Evolutionary conservation across 2,329 filamentous ascomycete genomes (phyloP).

Genomic region (Cladobotryum mycophilum): DNA sequence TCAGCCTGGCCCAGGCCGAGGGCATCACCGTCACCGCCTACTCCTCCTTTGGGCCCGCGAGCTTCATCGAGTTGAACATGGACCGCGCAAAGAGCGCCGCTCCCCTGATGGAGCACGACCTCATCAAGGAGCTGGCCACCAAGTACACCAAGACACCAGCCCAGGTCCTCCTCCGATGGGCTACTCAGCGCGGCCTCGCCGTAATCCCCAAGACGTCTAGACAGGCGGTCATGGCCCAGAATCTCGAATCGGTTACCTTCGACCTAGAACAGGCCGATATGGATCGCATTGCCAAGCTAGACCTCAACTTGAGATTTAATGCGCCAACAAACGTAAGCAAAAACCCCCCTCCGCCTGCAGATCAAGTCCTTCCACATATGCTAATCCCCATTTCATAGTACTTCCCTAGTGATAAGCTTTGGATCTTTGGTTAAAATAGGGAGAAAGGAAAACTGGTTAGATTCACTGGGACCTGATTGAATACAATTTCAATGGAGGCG

Average conservation of each 20-base stretch:
- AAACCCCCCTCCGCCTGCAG: neutral
- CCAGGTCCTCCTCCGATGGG: constrained; percentile 81
- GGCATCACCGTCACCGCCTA: constrained; percentile 74
- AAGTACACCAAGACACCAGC: constrained; percentile 69
- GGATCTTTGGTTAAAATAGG: constrained; percentile 47
- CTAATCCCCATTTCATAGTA: constrained; percentile 32
- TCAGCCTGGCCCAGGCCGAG: constrained; percentile 63
- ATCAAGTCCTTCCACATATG: no score
- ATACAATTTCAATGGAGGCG: neutral
- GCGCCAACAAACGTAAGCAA: constrained; percentile 65
- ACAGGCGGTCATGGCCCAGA: constrained; percentile 49
- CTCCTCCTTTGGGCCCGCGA: constrained; percentile 74
- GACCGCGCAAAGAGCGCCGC: constrained; percentile 50
- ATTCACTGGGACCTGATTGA: neutral
- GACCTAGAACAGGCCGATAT: constrained; percentile 62
- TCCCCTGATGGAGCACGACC: constrained; percentile 64
- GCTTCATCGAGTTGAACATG: constrained; percentile 72
- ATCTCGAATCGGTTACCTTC: constrained; percentile 61
- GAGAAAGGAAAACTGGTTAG: neutral
- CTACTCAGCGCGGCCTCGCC: constrained; percentile 73
- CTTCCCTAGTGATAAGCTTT: constrained; percentile 50
- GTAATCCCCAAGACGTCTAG: constrained; percentile 74
- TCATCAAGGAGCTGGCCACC: constrained; percentile 57
- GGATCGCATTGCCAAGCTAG: constrained; percentile 57
- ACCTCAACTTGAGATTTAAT: constrained; percentile 67